A percentile compares a stretch with the other conserved stretches of the same genome.
Evolutionary conservation across 2,329 filamentous ascomycete species (phyloP).

Genomic region (Davidsoniella neocaledoniae): DNA sequence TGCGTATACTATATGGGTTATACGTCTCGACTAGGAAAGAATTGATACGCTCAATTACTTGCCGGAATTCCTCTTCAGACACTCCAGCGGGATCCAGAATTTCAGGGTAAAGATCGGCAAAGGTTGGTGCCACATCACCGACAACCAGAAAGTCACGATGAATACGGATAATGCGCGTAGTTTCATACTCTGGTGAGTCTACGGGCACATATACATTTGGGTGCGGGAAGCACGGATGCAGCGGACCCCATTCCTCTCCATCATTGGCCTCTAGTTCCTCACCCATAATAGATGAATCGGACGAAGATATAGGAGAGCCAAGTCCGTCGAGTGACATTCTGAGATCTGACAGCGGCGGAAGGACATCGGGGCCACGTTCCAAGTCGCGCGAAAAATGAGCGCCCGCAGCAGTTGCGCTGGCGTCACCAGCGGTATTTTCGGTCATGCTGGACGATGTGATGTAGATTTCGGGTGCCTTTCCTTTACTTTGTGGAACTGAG

Average conservation of each 20-base stretch:
- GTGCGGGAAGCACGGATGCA: slow-evolving; percentile 89
- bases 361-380: slow-evolving; percentile 34
- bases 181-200: slow-evolving; percentile 54
- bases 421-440: slow-evolving; percentile 19
- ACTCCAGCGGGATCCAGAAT: slow-evolving; percentile 75
- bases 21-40: slow-evolving; percentile 59
- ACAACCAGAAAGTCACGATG: slow-evolving; percentile 79
- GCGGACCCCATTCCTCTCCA: slow-evolving; percentile 76
- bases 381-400: slow-evolving; percentile 33
- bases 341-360: slow-evolving; percentile 18
- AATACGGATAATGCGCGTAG: slow-evolving; percentile 81
- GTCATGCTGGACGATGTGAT: slow-evolving; percentile 18
- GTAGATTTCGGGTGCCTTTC: slow-evolving; percentile 34
- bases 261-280: slow-evolving; percentile 48
- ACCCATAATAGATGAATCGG: slow-evolving; percentile 44
- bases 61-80: slow-evolving; percentile 71
- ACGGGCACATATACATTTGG: slow-evolving; percentile 78
- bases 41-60: slow-evolving; percentile 69
- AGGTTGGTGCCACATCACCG: slow-evolving; percentile 82
- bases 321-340: slow-evolving; percentile 31
- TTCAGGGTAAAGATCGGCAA: slow-evolving; percentile 90
- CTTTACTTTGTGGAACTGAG: neutral
- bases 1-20: slow-evolving; percentile 58
- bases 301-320: slow-evolving; percentile 34
- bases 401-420: slow-evolving; percentile 16